Evolutionary conservation across 148 eudicot genomes (phyloP).

Genomic region (Vaccinium vitisidaea): DNA sequence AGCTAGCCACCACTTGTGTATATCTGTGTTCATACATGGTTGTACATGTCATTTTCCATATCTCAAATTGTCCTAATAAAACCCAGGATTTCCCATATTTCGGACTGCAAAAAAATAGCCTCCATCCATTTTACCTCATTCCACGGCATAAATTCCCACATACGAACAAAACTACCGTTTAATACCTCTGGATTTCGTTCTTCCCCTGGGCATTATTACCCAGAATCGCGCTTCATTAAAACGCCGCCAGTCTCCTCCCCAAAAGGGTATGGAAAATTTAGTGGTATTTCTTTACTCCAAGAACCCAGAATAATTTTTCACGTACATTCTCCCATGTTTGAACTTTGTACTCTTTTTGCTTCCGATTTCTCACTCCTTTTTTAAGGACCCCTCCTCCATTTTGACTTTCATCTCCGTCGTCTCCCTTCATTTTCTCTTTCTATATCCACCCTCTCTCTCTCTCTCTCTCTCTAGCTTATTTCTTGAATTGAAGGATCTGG

Average conservation of each 20-base stretch:
- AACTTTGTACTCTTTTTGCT: not conserved
- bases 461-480: not conserved
- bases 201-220: not conserved
- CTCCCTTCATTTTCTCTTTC: not conserved
- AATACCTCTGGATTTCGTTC: not conserved
- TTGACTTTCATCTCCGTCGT: not conserved
- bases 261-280: not conserved
- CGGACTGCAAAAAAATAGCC: not conserved
- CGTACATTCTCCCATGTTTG: not conserved
- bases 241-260: not conserved
- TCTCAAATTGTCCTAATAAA: not conserved
- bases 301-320: not conserved
- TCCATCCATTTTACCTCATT: not conserved
- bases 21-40: no score
- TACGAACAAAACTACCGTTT: not conserved
- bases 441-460: constrained; percentile 6
- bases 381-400: not conserved
- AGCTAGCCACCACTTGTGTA: no score
- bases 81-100: not conserved
- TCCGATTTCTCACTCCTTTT: not conserved
- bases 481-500: constrained; percentile 16
- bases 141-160: not conserved
- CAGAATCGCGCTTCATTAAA: not conserved
- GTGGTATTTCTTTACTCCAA: not conserved
- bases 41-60: no score